A percentile compares a stretch with the other conserved stretches of the same genome.
Evolutionary conservation across 306 rosid genomes (phyloP).

Genomic region (Gillenia trifoliata): DNA sequence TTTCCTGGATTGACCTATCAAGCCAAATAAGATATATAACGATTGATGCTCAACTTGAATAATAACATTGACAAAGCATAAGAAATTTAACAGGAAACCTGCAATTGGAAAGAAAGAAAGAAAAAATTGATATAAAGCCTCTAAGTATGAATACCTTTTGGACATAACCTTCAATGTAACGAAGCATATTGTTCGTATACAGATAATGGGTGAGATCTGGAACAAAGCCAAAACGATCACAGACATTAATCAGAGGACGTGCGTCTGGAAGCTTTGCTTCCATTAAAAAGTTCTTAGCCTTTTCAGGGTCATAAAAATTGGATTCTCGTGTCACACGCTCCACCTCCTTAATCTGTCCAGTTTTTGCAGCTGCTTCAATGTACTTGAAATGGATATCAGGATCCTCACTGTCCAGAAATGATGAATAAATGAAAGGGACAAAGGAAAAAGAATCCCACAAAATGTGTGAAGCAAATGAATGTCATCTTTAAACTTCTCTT

Average conservation of each 20-base stretch:
- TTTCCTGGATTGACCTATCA: slow-evolving; percentile 95
- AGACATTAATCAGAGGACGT: slow-evolving; percentile 92
- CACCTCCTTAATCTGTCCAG: slow-evolving; percentile 99
- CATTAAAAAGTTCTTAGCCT: slow-evolving; percentile 92
- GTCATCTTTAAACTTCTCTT: background rate
- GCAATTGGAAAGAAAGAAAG: background rate
- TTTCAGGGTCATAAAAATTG: slow-evolving; percentile 88
- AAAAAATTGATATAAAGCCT: background rate
- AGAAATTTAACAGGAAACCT: background rate
- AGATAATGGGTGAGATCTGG: slow-evolving; percentile 95
- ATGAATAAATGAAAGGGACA: background rate
- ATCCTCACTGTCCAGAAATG: slow-evolving; percentile 74
- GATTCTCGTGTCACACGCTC: slow-evolving; percentile 99
- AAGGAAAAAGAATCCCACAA: background rate
- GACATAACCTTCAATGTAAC: slow-evolving; percentile 98
- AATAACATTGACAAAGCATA: background rate
- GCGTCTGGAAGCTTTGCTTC: slow-evolving; percentile 99
- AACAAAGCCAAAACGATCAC: slow-evolving; percentile 98
- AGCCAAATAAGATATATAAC: slow-evolving; percentile 4
- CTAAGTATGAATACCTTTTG: slow-evolving; percentile 67
- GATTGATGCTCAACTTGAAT: background rate
- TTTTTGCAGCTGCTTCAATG: slow-evolving; percentile 97
- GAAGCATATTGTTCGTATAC: slow-evolving; percentile 94
- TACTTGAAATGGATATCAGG: slow-evolving; percentile 98
- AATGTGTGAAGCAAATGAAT: background rate